Percentiles rank a stretch among this genome's conserved stretches.
Conservation (phyloP, 805 yeast genomes). For the Candida takata region DNA sequence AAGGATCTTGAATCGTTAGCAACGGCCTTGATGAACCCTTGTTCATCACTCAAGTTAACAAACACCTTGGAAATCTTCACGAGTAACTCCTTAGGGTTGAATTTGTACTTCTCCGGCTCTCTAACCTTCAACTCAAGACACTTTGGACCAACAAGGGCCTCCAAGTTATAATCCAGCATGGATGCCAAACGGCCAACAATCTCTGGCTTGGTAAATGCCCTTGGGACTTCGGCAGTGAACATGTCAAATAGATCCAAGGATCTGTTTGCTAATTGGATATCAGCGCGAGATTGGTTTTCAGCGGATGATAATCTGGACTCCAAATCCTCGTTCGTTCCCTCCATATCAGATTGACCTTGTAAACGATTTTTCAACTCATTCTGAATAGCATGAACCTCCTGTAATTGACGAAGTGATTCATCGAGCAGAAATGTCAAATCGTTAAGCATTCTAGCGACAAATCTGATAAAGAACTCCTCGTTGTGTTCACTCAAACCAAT, state of each 20-base stretch:
- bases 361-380: slow-evolving; percentile 50
- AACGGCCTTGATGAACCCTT: slow-evolving; percentile 67
- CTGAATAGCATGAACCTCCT: slow-evolving; percentile 71
- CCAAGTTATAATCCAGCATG: slow-evolving; percentile 89
- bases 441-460: slow-evolving; percentile 90
- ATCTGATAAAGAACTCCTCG: slow-evolving; percentile 81
- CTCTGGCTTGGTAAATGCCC: slow-evolving; percentile 79
- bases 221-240: slow-evolving; percentile 82
- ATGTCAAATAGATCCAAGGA: slow-evolving; percentile 72
- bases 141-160: slow-evolving; percentile 91
- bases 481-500: slow-evolving; percentile 57
- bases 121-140: slow-evolving; percentile 83
- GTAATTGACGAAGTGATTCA: slow-evolving; percentile 77
- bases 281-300: slow-evolving; percentile 73
- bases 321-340: slow-evolving; percentile 58
- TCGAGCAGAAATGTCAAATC: slow-evolving; percentile 89
- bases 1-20: slow-evolving; percentile 93
- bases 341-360: slow-evolving; percentile 23
- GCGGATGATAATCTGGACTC: slow-evolving; percentile 48
- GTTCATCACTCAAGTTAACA: slow-evolving; percentile 58
- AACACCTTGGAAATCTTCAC: slow-evolving; percentile 68
- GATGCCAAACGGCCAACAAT: slow-evolving; percentile 92
- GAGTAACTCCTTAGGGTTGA: slow-evolving; percentile 71
- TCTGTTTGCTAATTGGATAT: slow-evolving; percentile 76
- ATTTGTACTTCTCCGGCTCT: slow-evolving; percentile 74